Evolutionary conservation across 2,329 filamentous ascomycete species (phyloP), one percentile per base, ranked within the genome.

Genomic region (Pseudogymnoascus sp.): DNA sequence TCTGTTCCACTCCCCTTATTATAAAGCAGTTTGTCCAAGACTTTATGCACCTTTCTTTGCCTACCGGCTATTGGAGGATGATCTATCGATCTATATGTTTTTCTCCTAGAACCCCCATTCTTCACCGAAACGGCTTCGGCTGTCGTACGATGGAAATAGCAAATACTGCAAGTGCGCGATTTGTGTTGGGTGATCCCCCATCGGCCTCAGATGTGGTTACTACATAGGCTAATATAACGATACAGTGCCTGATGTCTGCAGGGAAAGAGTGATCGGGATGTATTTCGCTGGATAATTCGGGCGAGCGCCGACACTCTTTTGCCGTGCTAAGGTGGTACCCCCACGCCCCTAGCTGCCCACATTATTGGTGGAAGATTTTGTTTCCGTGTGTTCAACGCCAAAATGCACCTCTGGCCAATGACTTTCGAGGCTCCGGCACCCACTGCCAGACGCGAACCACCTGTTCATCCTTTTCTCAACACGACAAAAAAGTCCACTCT

Each of bases 331-430:
- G n/a, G 1, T 24, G 31, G 56, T 37, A 40, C 56, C 56, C 56
- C 56, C 31, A 60, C 31, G 56, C 31, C 31, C 31, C 29, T 26
- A 60, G 21, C 37, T 21, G n/a, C n/a, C 29, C 56, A 40, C 31
- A 21, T 14, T n/a, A 60, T 60, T 60, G 56, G 56, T 38, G 56
- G 56, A 60, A 60, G 14, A 38, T 60, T 40, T 60, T 60, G 24
- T 16, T 53, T 53, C 44, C 44, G 44, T 11, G 3, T 4, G 11
- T 13, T 60, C 31, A 3, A 60, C 56, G 56, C 37, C 56, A 59
- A 60, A 38, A 21, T 37, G 13, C 31, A 16, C 5, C 56, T 40
- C 13, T 40, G 11, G 19, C 31, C 56, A 40, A 35, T 35, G 56
- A 21, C 56, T 40, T 60, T 35, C 56, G 56, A 40, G n/a, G 21